phyloP scores from a whole-genome alignment of 192 early-diverging fungal genomes.

The Linnemannia zychae region DNA sequence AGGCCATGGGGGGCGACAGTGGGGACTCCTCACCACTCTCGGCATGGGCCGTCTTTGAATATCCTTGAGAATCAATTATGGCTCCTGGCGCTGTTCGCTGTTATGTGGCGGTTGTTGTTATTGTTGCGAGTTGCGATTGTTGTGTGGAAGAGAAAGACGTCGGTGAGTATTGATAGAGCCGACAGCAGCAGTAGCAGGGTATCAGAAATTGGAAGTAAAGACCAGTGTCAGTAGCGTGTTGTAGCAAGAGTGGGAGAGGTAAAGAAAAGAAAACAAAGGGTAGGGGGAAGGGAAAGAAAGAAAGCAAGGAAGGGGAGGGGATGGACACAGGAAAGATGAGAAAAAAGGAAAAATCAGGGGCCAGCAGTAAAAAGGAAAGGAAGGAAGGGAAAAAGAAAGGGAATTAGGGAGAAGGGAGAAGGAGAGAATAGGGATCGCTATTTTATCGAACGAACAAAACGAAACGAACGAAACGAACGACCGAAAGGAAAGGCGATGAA shows the following conservation, averaged over 20 bases:
- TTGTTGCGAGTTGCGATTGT: not conserved
- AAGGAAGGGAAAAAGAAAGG: not conserved
- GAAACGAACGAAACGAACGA: not conserved
- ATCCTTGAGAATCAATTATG: conserved; percentile 15
- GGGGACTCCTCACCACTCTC: conserved; percentile 32
- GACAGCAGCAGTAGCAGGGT: not conserved
- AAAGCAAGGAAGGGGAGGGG: not conserved
- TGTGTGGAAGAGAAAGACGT: not conserved
- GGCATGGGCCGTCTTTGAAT: conserved; percentile 16
- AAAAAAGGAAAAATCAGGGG: conserved; percentile 35
- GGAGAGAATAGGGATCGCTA: conserved; percentile 1
- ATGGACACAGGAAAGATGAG: not conserved
- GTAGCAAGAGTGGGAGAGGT: not conserved
- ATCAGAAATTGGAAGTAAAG: not conserved
- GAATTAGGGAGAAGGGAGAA: not conserved
- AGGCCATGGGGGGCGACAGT: conserved; percentile 41
- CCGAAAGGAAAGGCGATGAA: not conserved
- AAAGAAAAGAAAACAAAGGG: conserved; percentile 2
- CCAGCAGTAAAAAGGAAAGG: conserved; percentile 5
- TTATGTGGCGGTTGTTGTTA: not conserved
- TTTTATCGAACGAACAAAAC: conserved; percentile 3
- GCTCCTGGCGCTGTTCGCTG: not conserved
- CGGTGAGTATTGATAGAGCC: not conserved
- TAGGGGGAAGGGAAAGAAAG: not conserved
- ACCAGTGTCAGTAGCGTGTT: not conserved